Base-by-base conservation (phyloP, 352 stramenopile species). In the Globisporangium acanthophoron region DNA sequence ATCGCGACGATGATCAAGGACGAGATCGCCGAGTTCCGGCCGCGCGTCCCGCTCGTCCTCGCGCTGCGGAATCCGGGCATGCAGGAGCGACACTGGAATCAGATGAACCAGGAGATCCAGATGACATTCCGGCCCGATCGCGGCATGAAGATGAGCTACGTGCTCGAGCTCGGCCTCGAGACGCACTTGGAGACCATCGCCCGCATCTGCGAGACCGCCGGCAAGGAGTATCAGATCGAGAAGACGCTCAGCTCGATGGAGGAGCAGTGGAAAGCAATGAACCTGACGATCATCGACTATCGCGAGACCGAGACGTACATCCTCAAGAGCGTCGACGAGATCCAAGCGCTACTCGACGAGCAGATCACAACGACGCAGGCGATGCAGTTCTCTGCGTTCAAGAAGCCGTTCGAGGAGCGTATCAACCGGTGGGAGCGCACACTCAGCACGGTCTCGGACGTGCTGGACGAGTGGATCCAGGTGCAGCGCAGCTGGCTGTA, bases 401-500 rank as follows among this genome's bases (percentile, higher is more conserved):
- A 98, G 65, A 96, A 94, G 15, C 92, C 92, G 0, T 98, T 98
- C 49, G 91, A 97, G 61, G 90, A 97, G 49, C 73, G 88, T 1
- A 98, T 98, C 49, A 94, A 92, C 31, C 67, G 88, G 16, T 98
- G 94, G 93, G 87, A 97, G 53, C 73, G 70, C 15, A 94, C 84
- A 3, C 73, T 98, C 5, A 93, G 79, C 49, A 87, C 86, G 0
- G 87, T 98, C 9, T 96, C 85, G 0, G 94, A 98, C 33, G 88
- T 98, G 0, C 61, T 98, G 3, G 94, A 98, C 49, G 93, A 97
- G 61, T 98, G 93, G 94, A 87, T 98, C 24, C 85, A 89, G 52
- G 87, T 98, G 12, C 93, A 98, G 67, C 85, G 94, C 18, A 97
- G 87, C 66, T 98, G 94, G 94, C 61, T 98, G n/a, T 98, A 98